These are phyloP conservation scores for Acaromyces ingoldii DNA, from an alignment of 1,284 basidiomycete genomes.

Conservation along the genomic window DNA sequence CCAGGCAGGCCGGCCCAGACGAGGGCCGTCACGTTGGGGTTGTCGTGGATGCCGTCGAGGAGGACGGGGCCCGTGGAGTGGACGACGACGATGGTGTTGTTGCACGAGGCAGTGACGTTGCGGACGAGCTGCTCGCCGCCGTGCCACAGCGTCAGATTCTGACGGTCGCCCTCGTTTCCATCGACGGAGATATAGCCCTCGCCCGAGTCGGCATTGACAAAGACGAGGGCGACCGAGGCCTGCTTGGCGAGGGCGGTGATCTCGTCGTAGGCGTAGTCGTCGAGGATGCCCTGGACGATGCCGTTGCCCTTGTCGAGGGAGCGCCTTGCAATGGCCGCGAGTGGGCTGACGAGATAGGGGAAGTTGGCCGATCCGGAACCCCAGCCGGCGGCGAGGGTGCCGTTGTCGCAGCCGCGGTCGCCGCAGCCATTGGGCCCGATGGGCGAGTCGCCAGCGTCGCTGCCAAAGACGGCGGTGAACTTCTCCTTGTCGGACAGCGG, in stretches of 20 bases:
- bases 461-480: constrained; percentile 54
- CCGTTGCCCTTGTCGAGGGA: constrained; percentile 58
- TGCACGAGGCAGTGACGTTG: constrained; percentile 20
- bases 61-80: constrained; percentile 26
- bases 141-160: constrained; percentile 75
- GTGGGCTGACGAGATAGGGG: constrained; percentile 55
- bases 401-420: constrained; percentile 57
- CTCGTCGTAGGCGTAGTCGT: constrained; percentile 6
- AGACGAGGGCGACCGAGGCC: constrained; percentile 29
- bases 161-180: constrained; percentile 68
- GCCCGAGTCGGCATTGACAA: constrained; percentile 55
- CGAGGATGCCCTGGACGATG: constrained; percentile 53
- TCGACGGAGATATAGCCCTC: constrained; percentile 54
- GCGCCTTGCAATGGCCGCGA: constrained; percentile 65
- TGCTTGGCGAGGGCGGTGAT: not conserved
- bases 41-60: constrained; percentile 22
- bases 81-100: constrained; percentile 34
- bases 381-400: constrained; percentile 79
- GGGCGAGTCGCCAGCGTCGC: constrained; percentile 66
- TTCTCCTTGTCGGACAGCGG: constrained; percentile 60
- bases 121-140: constrained; percentile 59
- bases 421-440: constrained; percentile 61
- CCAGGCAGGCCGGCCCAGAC: constrained; percentile 67
- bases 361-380: constrained; percentile 59
- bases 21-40: constrained; percentile 42